A percentile compares a stretch with the other conserved stretches of the same genome.
These are phyloP conservation scores for Xylaria sp. DNA, from an alignment of 2,329 filamentous ascomycete species.

Conservation along the genomic window DNA sequence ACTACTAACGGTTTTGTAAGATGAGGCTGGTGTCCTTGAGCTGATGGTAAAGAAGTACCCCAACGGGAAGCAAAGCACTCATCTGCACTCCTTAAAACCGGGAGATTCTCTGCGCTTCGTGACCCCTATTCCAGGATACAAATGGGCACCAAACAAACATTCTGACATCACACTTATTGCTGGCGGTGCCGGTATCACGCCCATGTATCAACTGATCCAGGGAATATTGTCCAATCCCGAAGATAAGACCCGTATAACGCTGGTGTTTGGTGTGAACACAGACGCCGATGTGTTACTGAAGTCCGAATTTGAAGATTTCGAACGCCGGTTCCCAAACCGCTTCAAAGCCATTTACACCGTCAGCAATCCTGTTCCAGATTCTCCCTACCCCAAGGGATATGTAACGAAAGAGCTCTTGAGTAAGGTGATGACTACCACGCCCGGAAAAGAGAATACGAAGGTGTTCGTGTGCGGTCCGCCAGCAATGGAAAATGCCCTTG, in stretches of 20 bases:
- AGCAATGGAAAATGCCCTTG: constrained; percentile 68
- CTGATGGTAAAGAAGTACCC: constrained; percentile 76
- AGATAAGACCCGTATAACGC: constrained; percentile 70
- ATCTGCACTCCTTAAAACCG: constrained; percentile 72
- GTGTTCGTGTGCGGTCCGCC: constrained; percentile 77
- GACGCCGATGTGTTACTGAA: constrained; percentile 69
- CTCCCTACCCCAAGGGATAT: constrained; percentile 62
- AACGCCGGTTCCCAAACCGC: constrained; percentile 60
- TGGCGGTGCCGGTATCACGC: constrained; percentile 78
- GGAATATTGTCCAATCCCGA: constrained; percentile 69
- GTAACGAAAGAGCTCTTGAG: constrained; percentile 66
- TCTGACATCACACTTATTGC: constrained; percentile 71
- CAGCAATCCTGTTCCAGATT: constrained; percentile 56
- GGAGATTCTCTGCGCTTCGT: constrained; percentile 70
- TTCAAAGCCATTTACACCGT: constrained; percentile 69
- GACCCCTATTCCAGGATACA: constrained; percentile 62
- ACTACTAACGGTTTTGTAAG: constrained; percentile 46
- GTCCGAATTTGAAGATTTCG: constrained; percentile 64
- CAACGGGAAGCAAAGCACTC: constrained; percentile 68
- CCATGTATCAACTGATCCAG: constrained; percentile 71
- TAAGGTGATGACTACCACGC: constrained; percentile 54
- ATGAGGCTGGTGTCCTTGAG: constrained; percentile 68
- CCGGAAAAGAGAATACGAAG: constrained; percentile 56
- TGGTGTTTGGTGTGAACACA: constrained; percentile 74
- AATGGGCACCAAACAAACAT: constrained; percentile 62